Conservation (phyloP, 257 asterid genomes). For the Solanum megistacrolobum region DNA sequence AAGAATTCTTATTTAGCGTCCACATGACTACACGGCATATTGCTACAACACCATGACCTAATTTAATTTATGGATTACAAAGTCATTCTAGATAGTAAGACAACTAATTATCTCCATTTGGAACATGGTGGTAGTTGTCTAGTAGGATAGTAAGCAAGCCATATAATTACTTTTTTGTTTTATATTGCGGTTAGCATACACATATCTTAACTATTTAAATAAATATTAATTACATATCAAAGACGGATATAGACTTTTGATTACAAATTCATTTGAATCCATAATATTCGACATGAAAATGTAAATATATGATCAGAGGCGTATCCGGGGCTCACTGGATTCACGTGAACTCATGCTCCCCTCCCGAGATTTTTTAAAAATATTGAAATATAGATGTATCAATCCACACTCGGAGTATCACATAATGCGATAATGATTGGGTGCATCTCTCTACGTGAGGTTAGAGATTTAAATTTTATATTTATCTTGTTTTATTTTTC, state of each 20-base stretch:
- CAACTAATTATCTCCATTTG: not conserved
- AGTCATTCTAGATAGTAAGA: not conserved
- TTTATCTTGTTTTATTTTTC: too few relatives aligned
- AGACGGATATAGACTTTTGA: not conserved
- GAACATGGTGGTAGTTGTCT: not conserved
- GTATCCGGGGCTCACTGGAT: too few relatives aligned
- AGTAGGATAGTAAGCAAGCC: not conserved
- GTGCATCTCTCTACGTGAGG: too few relatives aligned
- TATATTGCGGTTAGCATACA: not conserved
- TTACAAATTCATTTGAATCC: not conserved
- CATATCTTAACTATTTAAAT: too few relatives aligned
- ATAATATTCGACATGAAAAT: not conserved
- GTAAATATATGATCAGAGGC: too few relatives aligned
- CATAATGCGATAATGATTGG: too few relatives aligned
- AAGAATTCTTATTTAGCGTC: not conserved
- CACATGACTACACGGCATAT: not conserved
- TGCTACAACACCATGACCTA: not conserved
- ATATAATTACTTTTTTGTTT: not conserved
- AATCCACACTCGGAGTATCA: too few relatives aligned
- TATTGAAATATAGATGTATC: too few relatives aligned
- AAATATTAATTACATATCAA: not conserved
- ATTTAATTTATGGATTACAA: not conserved
- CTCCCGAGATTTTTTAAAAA: too few relatives aligned
- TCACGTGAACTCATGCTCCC: too few relatives aligned
- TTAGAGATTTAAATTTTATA: too few relatives aligned